Evolutionary conservation across 257 asterid genomes (phyloP).

Genomic region (Solanum habrochaites): DNA sequence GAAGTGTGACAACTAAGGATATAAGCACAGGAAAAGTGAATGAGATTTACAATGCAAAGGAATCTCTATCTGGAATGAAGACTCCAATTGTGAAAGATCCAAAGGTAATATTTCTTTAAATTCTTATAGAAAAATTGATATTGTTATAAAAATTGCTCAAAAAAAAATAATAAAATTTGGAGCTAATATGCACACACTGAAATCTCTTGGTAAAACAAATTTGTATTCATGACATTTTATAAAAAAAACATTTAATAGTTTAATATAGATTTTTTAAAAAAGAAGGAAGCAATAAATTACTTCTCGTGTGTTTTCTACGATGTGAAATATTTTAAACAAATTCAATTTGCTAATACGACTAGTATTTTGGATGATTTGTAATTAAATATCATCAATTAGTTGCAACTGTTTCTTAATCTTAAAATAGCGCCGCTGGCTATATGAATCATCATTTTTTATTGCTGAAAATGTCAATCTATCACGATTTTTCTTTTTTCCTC

Average conservation of each 20-base stretch:
- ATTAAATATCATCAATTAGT: not conserved
- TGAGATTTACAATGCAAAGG: constrained; percentile 53
- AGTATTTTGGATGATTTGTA: not conserved
- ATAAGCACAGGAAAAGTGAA: constrained; percentile 26
- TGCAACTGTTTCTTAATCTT: not conserved
- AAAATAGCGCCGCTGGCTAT: not conserved
- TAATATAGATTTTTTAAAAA: too few species aligned
- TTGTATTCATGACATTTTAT: not conserved
- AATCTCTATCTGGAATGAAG: constrained; percentile 42
- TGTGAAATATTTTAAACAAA: too few species aligned
- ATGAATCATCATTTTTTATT: not conserved
- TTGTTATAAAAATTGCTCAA: not conserved
- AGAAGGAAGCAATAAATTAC: not conserved
- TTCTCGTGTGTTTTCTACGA: not conserved
- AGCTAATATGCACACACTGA: not conserved
- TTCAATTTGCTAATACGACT: too few species aligned
- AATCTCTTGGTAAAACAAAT: not conserved
- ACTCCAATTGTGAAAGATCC: constrained; percentile 52
- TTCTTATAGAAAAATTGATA: not conserved
- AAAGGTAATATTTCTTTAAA: constrained; percentile 27
- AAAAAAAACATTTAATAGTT: not conserved
- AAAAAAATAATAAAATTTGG: not conserved
- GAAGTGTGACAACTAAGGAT: constrained; percentile 44
- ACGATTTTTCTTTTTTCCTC: not conserved
- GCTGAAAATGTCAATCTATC: not conserved